A percentile compares a stretch with the other conserved stretches of the same genome.
These are phyloP conservation scores for Alliaria petiolata DNA, from an alignment of 345 rosid species.

Conservation along the genomic window DNA sequence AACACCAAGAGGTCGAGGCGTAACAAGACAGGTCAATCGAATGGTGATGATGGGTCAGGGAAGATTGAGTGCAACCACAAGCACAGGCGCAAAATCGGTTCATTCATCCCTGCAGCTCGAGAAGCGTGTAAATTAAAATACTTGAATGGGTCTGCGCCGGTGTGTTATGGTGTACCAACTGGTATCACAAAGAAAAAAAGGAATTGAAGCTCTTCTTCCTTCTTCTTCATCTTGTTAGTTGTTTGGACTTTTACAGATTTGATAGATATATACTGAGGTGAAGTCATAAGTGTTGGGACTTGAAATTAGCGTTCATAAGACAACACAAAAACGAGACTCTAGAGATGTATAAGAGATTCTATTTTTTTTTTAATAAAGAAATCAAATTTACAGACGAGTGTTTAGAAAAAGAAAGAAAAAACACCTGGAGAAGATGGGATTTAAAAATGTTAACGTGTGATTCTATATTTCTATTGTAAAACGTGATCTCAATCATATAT, in stretches of 20 bases:
- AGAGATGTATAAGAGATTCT: no score
- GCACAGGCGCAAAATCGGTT: slow-evolving; percentile 57
- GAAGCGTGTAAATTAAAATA: slow-evolving; percentile 65
- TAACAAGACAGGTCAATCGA: slow-evolving; percentile 34
- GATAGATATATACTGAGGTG: no score
- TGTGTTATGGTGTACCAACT: slow-evolving; percentile 92
- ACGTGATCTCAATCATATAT: no score
- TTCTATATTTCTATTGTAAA: no score
- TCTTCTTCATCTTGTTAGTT: slow-evolving; percentile 3
- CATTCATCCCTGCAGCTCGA: slow-evolving; percentile 72
- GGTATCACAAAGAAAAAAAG: slow-evolving; percentile 56
- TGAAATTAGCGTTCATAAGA: no score
- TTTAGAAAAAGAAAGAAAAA: no score
- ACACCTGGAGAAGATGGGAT: no score
- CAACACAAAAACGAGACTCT: no score
- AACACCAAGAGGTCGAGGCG: slow-evolving; percentile 35
- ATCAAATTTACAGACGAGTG: no score
- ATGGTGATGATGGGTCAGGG: neutral
- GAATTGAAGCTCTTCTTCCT: slow-evolving; percentile 26
- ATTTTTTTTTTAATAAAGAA: no score
- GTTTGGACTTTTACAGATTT: neutral
- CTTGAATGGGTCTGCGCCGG: slow-evolving; percentile 91
- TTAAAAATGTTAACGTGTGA: no score
- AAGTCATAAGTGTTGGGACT: no score
- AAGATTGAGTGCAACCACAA: slow-evolving; percentile 39